Conservation (phyloP, 129 eudicot genomes). For the Oenanthe sinensis region DNA sequence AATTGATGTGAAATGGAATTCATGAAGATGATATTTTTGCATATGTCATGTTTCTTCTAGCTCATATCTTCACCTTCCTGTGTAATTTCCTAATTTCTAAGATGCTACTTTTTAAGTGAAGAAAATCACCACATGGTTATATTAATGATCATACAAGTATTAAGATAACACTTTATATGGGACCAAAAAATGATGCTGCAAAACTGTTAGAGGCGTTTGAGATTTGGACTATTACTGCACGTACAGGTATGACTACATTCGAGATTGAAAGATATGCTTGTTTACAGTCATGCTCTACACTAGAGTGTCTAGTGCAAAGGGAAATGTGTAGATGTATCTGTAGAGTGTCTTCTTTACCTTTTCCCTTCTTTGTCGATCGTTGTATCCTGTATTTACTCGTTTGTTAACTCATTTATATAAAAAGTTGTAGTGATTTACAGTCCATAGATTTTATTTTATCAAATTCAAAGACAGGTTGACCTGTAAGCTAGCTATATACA, state of each 20-base stretch:
- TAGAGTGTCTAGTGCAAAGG: neutral
- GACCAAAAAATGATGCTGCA: neutral
- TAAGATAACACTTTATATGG: neutral
- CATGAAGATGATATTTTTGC: neutral
- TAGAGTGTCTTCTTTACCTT: neutral
- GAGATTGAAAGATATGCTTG: neutral
- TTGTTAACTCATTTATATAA: neutral
- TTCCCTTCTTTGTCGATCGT: neutral
- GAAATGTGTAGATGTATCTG: neutral
- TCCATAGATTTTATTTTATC: neutral
- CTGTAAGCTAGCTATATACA: neutral
- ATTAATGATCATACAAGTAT: neutral
- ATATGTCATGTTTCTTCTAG: neutral
- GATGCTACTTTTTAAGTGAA: neutral
- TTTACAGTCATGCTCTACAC: neutral
- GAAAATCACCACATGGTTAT: neutral
- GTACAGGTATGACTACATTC: neutral
- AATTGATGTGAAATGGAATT: neutral
- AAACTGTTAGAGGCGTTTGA: neutral
- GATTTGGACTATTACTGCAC: neutral
- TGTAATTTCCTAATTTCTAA: neutral
- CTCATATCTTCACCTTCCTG: neutral
- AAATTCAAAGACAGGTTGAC: neutral
- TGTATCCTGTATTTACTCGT: neutral
- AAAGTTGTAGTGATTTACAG: neutral